These are phyloP conservation scores for Penicillium sp. DNA, from an alignment of 2,329 filamentous ascomycete genomes.

Conservation along the genomic window DNA sequence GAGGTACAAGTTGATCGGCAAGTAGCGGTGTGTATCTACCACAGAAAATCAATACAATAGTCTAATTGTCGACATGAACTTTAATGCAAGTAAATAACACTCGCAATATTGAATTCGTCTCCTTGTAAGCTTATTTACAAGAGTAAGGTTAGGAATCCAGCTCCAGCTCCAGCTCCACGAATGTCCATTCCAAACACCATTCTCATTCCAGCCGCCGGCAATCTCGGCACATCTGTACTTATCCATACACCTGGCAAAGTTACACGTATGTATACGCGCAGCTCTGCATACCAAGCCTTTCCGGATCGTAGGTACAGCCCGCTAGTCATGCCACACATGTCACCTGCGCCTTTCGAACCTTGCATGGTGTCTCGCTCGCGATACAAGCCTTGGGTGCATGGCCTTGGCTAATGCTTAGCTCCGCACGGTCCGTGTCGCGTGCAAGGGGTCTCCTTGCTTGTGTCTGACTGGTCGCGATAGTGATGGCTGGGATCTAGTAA, in stretches of 20 bases:
- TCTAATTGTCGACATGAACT: no score
- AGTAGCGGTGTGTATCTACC: constrained; percentile 7
- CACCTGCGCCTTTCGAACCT: neutral
- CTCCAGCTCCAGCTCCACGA: neutral
- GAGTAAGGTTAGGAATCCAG: neutral
- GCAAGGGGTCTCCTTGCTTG: neutral
- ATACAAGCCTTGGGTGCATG: constrained; percentile 16
- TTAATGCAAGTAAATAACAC: neutral
- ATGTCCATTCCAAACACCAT: neutral
- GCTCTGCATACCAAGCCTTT: constrained; percentile 13
- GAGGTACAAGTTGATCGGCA: neutral
- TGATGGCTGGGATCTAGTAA: neutral
- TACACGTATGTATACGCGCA: neutral
- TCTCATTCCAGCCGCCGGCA: neutral
- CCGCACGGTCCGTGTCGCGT: constrained; percentile 4
- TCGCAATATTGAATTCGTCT: neutral
- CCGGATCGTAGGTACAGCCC: constrained; percentile 2
- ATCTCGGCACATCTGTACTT: neutral
- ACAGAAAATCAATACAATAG: no score
- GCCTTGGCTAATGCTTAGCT: constrained; percentile 21
- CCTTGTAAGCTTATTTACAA: neutral
- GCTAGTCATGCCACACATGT: neutral
- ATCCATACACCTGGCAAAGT: no score
- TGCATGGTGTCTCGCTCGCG: constrained; percentile 1
- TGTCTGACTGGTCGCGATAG: neutral